phyloP scores from a whole-genome alignment of 345 rosid species.

The Citrus medica region DNA sequence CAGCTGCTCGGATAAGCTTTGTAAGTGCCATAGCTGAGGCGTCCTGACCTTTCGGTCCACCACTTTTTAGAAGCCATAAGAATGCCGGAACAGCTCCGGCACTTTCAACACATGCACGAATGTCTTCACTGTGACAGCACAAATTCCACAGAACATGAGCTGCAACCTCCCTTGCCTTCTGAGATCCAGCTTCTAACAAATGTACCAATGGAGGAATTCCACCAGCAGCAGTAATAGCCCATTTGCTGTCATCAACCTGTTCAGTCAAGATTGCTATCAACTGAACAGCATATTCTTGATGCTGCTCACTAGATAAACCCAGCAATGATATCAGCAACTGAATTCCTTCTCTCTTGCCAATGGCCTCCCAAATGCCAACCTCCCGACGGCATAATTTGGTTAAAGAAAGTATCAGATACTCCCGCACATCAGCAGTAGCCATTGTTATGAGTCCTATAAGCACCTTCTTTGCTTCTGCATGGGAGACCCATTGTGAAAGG shows the following conservation, averaged over 20 bases:
- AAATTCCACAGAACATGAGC: conserved; percentile 71
- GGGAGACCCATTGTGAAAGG: conserved; percentile 48
- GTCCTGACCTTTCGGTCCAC: conserved; percentile 69
- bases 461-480: conserved; percentile 80
- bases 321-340: conserved; percentile 74
- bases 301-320: conserved; percentile 87
- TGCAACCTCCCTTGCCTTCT: conserved; percentile 78
- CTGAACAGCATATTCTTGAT: conserved; percentile 77
- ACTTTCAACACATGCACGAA: conserved; percentile 84
- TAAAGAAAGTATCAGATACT: conserved; percentile 57
- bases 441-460: conserved; percentile 75
- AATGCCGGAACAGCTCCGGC: conserved; percentile 84
- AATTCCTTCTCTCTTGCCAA: conserved; percentile 81
- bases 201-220: conserved; percentile 95
- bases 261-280: conserved; percentile 68
- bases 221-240: conserved; percentile 97
- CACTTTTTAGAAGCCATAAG: conserved; percentile 73
- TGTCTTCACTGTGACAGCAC: conserved; percentile 86
- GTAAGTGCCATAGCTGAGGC: conserved; percentile 66
- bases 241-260: conserved; percentile 88
- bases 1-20: conserved; percentile 64
- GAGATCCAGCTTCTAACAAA: conserved; percentile 77
- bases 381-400: conserved; percentile 51
- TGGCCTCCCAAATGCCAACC: conserved; percentile 71
- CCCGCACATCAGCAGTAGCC: conserved; percentile 66